Conservation (phyloP, 768 basidiomycete species). For the Galerina marginata region DNA sequence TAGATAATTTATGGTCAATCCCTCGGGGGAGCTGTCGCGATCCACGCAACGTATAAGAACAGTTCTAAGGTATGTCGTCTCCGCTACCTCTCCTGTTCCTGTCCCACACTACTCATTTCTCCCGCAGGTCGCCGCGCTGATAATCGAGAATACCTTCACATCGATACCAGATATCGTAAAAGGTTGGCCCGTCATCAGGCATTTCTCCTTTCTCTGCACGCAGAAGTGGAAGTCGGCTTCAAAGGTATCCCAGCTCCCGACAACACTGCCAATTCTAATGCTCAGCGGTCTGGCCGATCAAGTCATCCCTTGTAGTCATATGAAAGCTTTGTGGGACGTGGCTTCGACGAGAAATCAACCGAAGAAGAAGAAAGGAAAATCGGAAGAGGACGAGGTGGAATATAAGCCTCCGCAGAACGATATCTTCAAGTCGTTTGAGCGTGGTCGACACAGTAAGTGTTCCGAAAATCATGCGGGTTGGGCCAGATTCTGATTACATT, state of each 20-base stretch:
- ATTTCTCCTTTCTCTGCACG: slow-evolving; percentile 73
- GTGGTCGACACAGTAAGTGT: slow-evolving; percentile 1
- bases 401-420: neutral
- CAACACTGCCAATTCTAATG: slow-evolving; percentile 70
- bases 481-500: no score
- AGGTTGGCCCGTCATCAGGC: slow-evolving; percentile 66
- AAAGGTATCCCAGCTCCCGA: slow-evolving; percentile 61
- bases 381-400: neutral
- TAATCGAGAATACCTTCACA: slow-evolving; percentile 90
- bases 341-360: slow-evolving; percentile 44
- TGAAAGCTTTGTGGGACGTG: slow-evolving; percentile 46
- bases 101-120: neutral
- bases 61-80: slow-evolving; percentile 51
- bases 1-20: slow-evolving; percentile 77
- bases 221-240: slow-evolving; percentile 81
- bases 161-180: slow-evolving; percentile 77
- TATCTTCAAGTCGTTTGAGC: neutral
- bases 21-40: slow-evolving; percentile 88
- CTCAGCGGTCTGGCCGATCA: slow-evolving; percentile 68
- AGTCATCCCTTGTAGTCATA: slow-evolving; percentile 66
- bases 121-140: slow-evolving; percentile 66
- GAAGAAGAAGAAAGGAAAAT: neutral
- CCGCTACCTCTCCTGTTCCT: neutral
- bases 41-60: slow-evolving; percentile 80
- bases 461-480: no score